These are phyloP conservation scores for Aspergillus sp. DNA, from an alignment of 2,329 filamentous ascomycete genomes.

Conservation along the genomic window DNA sequence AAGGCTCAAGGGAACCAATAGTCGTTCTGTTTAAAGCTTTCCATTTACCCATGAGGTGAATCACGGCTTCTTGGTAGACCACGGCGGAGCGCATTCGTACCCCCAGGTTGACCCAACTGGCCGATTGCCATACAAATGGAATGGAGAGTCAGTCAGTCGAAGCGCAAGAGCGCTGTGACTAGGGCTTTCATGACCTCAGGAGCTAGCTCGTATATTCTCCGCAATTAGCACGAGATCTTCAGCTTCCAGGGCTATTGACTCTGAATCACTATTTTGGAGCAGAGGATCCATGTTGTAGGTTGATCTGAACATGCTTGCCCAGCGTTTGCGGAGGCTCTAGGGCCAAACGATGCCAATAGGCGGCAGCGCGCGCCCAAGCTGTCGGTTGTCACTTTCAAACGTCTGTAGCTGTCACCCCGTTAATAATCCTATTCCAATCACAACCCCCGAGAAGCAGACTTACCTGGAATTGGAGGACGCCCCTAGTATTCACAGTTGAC, in stretches of 20 bases:
- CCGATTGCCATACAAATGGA: constrained; percentile 38
- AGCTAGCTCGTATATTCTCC: constrained; percentile 40
- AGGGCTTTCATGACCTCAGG: constrained; percentile 39
- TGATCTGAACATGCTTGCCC: not conserved
- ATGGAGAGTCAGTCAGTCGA: constrained; percentile 41
- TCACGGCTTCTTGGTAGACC: constrained; percentile 27
- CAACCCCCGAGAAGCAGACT: not conserved
- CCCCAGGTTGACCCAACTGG: constrained; percentile 42
- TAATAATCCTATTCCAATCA: too few relatives aligned
- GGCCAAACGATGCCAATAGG: not conserved
- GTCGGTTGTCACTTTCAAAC: not conserved
- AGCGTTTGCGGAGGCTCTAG: not conserved
- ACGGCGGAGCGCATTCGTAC: constrained; percentile 40
- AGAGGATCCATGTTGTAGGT: not conserved
- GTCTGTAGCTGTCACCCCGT: not conserved
- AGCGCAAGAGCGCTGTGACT: constrained; percentile 41
- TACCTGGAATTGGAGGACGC: not conserved
- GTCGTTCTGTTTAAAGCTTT: constrained; percentile 13
- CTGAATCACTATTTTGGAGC: not conserved
- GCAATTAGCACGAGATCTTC: constrained; percentile 37
- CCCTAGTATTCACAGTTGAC: not conserved
- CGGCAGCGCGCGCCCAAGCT: not conserved
- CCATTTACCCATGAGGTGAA: constrained; percentile 29
- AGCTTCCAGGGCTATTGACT: not conserved
- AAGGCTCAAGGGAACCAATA: constrained; percentile 8